Conservation (phyloP, 768 basidiomycete species). For the Leccinum subtestaceum region DNA sequence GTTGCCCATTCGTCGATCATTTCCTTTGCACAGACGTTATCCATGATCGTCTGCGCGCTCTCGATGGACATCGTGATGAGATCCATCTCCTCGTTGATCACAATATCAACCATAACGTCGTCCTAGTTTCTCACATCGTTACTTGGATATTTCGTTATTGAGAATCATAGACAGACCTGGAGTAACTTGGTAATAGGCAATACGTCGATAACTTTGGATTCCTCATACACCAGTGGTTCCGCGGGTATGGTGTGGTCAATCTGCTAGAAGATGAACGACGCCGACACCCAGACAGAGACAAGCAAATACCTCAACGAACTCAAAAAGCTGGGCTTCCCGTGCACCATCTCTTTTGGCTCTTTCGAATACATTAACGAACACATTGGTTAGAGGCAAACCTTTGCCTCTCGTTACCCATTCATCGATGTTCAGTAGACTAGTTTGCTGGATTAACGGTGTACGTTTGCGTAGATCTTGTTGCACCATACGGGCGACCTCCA, state of each 20-base stretch:
- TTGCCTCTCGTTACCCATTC: constrained; percentile 34
- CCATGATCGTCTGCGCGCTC: constrained; percentile 17
- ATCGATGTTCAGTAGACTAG: constrained; percentile 35
- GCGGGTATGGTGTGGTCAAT: constrained; percentile 36
- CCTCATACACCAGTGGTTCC: constrained; percentile 4
- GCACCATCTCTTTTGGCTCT: constrained; percentile 26
- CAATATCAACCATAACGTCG: constrained; percentile 35
- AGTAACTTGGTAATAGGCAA: constrained; percentile 24
- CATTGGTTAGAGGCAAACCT: constrained; percentile 38
- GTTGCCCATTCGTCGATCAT: constrained; percentile 21
- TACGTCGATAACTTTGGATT: constrained; percentile 12
- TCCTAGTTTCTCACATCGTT: constrained; percentile 21
- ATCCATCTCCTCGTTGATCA: constrained; percentile 18
- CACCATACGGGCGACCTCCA: constrained; percentile 33
- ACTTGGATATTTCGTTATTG: background rate
- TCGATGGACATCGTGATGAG: constrained; percentile 24
- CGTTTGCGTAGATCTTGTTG: constrained; percentile 37
- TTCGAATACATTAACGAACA: constrained; percentile 44
- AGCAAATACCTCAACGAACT: constrained; percentile 35
- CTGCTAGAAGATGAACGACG: constrained; percentile 19
- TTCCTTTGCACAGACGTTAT: constrained; percentile 12
- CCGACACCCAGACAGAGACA: background rate
- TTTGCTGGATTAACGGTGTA: constrained; percentile 42
- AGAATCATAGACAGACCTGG: constrained; percentile 19
- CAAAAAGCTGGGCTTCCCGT: constrained; percentile 21